phyloP scores from a whole-genome alignment of 2,329 filamentous ascomycete genomes.

The Nigrospora oryzae region DNA sequence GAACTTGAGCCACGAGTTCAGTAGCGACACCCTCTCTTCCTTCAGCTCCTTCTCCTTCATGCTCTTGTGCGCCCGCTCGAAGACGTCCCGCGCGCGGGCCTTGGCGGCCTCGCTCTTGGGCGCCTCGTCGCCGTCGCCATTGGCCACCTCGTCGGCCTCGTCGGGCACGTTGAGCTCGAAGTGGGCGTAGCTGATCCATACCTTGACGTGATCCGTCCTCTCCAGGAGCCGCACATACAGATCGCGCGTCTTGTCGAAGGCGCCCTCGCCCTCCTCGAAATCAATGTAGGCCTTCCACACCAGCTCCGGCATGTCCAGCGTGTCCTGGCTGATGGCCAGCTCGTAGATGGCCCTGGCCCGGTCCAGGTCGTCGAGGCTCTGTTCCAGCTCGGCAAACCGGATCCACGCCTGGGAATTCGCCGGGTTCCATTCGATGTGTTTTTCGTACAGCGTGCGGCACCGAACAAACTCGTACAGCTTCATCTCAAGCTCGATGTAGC shows the following conservation, averaged over 20 bases:
- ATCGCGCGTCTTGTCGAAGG: slow-evolving; percentile 72
- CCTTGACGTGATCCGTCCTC: slow-evolving; percentile 98
- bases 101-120: slow-evolving; percentile 79
- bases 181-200: slow-evolving; percentile 98
- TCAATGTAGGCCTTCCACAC: slow-evolving; percentile 98
- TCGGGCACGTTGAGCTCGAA: slow-evolving; percentile 95
- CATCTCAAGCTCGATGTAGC: slow-evolving; percentile 87
- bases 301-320: slow-evolving; percentile 93
- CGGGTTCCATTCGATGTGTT: slow-evolving; percentile 87
- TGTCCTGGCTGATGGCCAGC: slow-evolving; percentile 72
- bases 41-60: slow-evolving; percentile 89
- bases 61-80: slow-evolving; percentile 73
- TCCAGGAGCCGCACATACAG: slow-evolving; percentile 86
- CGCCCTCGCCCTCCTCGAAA: slow-evolving; percentile 92
- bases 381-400: slow-evolving; percentile 87
- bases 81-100: slow-evolving; percentile 70
- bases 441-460: slow-evolving; percentile 86
- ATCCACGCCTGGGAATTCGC: slow-evolving; percentile 94
- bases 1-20: slow-evolving; percentile 89
- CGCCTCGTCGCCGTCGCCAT: slow-evolving; percentile 56
- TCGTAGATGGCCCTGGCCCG: slow-evolving; percentile 88
- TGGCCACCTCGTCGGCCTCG: slow-evolving; percentile 48
- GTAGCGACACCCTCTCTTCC: slow-evolving; percentile 84
- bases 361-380: slow-evolving; percentile 82
- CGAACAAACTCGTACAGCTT: slow-evolving; percentile 91